phyloP scores from a whole-genome alignment of 148 eudicot genomes.

The Nyssa sinensis region DNA sequence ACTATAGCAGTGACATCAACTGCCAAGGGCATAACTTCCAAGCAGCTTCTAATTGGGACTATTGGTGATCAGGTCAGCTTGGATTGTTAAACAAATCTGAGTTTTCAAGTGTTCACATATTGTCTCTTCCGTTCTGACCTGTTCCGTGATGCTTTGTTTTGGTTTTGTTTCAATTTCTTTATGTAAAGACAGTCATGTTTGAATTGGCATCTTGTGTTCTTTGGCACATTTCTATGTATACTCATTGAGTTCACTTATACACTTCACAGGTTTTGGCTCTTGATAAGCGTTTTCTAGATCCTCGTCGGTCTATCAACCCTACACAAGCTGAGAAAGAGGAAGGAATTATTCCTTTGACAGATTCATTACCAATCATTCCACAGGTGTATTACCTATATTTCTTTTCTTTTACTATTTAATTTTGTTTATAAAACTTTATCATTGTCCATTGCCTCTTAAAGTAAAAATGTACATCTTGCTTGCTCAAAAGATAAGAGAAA shows the following conservation, averaged over 20 bases:
- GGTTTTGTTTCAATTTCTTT: not conserved
- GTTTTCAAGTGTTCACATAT: not conserved
- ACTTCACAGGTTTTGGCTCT: slow-evolving; percentile 86
- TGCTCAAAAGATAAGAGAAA: too few relatives aligned
- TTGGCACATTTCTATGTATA: not conserved
- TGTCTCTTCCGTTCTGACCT: not conserved
- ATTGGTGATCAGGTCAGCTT: slow-evolving; percentile 90
- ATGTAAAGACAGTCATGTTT: not conserved
- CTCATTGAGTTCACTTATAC: slow-evolving; percentile 8
- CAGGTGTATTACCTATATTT: slow-evolving; percentile 48
- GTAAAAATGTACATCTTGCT: not conserved
- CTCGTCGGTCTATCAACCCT: slow-evolving; percentile 86
- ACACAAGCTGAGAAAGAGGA: slow-evolving; percentile 96
- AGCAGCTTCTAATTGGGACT: slow-evolving; percentile 94
- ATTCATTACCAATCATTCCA: slow-evolving; percentile 88
- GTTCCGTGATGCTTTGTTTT: not conserved
- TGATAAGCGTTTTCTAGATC: slow-evolving; percentile 94
- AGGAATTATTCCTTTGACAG: slow-evolving; percentile 91
- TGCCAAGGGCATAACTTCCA: slow-evolving; percentile 94
- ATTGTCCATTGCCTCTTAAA: not conserved
- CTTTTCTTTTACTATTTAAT: not conserved
- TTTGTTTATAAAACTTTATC: not conserved
- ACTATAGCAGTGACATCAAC: slow-evolving; percentile 79
- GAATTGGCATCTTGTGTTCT: not conserved
- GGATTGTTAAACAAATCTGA: not conserved